These are phyloP conservation scores for Tulasnella sp. DNA, from an alignment of 768 basidiomycete species.

Conservation along the genomic window DNA sequence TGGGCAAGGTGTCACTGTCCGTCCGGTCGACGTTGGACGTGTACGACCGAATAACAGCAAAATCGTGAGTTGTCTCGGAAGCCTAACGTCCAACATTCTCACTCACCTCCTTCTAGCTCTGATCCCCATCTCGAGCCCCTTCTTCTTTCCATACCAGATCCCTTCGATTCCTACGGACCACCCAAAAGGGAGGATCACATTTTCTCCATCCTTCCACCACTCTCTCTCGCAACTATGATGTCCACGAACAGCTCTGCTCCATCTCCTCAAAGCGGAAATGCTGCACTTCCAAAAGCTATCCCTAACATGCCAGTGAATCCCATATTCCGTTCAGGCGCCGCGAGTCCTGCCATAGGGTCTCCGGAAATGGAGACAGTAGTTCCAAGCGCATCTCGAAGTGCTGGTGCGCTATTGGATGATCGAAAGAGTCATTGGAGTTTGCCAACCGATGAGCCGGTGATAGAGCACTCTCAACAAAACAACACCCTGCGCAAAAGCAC, in stretches of 20 bases:
- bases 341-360: neutral
- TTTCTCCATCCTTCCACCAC: constrained; percentile 81
- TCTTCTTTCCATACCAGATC: constrained; percentile 80
- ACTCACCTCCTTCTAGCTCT: constrained; percentile 33
- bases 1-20: constrained; percentile 48
- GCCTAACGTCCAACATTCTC: constrained; percentile 1
- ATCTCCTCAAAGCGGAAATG: neutral
- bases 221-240: constrained; percentile 45
- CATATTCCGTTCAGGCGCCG: neutral
- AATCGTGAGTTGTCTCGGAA: constrained; percentile 46
- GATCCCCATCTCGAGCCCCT: constrained; percentile 86
- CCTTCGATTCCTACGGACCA: constrained; percentile 84
- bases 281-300: neutral
- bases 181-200: constrained; percentile 71
- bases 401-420: neutral
- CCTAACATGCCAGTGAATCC: neutral
- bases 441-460: neutral
- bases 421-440: neutral
- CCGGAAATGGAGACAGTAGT: neutral
- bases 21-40: constrained; percentile 87
- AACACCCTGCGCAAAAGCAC: neutral
- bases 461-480: neutral
- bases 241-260: constrained; percentile 10
- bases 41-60: constrained; percentile 74
- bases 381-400: neutral